These are phyloP conservation scores for Coemansia sp. DNA, from an alignment of 192 early-diverging fungal genomes.

Conservation along the genomic window DNA sequence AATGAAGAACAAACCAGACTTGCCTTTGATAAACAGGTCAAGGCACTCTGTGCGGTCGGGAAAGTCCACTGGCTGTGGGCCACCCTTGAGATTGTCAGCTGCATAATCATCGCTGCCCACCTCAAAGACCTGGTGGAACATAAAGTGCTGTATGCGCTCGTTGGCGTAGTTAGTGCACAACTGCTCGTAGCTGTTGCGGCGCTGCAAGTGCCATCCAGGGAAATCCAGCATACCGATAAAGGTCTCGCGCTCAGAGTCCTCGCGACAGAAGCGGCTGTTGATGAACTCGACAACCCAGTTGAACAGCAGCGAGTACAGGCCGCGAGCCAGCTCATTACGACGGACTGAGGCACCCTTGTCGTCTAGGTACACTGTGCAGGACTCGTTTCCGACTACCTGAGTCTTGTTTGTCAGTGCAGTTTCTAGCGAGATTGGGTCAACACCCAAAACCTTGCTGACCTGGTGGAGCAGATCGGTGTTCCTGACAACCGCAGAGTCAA, in stretches of 20 bases:
- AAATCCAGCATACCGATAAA: slow-evolving; percentile 64
- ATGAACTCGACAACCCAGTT: slow-evolving; percentile 90
- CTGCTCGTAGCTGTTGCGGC: slow-evolving; percentile 66
- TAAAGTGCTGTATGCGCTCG: slow-evolving; percentile 63
- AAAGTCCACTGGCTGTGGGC: slow-evolving; percentile 68
- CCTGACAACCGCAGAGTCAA: slow-evolving; percentile 78
- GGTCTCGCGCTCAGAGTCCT: slow-evolving; percentile 62
- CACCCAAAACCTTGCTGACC: slow-evolving; percentile 82
- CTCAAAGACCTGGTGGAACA: slow-evolving; percentile 46
- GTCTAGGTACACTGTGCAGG: slow-evolving; percentile 87
- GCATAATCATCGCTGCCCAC: slow-evolving; percentile 72
- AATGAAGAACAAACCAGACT: slow-evolving; percentile 73
- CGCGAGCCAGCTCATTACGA: slow-evolving; percentile 75
- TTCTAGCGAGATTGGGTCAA: slow-evolving; percentile 74
- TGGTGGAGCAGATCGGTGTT: slow-evolving; percentile 77
- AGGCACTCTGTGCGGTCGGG: slow-evolving; percentile 64
- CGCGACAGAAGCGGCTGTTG: slow-evolving; percentile 79
- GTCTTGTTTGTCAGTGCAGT: slow-evolving; percentile 80
- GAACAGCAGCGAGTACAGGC: slow-evolving; percentile 89
- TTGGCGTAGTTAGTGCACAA: slow-evolving; percentile 72
- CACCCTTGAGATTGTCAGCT: slow-evolving; percentile 67
- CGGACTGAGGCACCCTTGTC: slow-evolving; percentile 70
- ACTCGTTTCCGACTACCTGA: slow-evolving; percentile 76
- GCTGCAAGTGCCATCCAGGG: slow-evolving; percentile 82
- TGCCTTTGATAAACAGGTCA: slow-evolving; percentile 64